These are phyloP conservation scores for Pelargonium cotyledonis DNA, from an alignment of 441 rosid genomes.

Conservation along the genomic window DNA sequence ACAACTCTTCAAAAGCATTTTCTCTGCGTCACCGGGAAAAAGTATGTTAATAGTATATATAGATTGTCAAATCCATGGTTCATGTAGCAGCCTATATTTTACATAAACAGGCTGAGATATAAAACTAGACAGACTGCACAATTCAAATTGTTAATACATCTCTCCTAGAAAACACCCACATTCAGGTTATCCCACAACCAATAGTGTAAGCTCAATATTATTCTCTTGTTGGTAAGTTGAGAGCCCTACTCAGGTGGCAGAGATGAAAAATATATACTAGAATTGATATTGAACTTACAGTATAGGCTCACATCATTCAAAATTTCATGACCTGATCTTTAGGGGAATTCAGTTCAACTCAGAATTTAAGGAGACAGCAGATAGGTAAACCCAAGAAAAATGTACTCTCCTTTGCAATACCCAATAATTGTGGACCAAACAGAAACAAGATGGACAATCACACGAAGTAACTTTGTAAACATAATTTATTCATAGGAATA, in stretches of 20 bases:
- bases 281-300: too few relatives aligned
- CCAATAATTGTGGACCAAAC: background rate
- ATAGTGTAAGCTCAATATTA: background rate
- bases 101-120: background rate
- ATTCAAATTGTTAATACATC: background rate
- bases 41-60: background rate
- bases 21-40: conserved; percentile 27
- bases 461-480: background rate
- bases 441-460: background rate
- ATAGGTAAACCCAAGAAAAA: background rate
- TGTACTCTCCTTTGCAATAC: background rate
- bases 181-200: background rate
- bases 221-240: background rate
- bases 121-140: background rate
- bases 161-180: background rate
- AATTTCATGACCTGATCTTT: background rate
- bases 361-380: background rate
- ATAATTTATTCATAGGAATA: background rate
- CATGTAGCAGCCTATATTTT: background rate
- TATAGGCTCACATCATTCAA: background rate
- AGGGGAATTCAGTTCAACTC: background rate
- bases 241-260: background rate
- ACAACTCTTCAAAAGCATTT: conserved; percentile 31
- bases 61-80: background rate
- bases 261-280: background rate